Conservation (phyloP, 1,284 basidiomycete genomes). For the Ustilago lituana region DNA sequence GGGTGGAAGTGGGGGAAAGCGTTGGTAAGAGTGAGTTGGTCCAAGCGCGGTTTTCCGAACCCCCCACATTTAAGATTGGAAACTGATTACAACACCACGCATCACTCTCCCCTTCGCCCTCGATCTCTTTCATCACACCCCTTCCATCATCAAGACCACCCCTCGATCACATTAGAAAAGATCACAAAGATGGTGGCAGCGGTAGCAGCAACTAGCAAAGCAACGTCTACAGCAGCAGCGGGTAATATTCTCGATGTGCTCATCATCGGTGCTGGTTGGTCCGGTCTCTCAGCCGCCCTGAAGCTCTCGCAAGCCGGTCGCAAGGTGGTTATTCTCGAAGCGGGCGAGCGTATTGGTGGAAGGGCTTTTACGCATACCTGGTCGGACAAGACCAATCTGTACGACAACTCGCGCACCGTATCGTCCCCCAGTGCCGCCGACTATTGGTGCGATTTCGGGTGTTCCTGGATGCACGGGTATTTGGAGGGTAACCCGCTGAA, state of each 20-base stretch:
- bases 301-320: constrained; percentile 68
- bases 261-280: constrained; percentile 71
- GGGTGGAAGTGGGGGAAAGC: neutral
- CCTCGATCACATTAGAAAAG: too few relatives aligned
- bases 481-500: constrained; percentile 70
- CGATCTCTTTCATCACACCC: neutral
- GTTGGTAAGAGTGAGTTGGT: too few relatives aligned
- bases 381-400: constrained; percentile 36
- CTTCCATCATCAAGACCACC: neutral
- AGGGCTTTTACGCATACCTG: constrained; percentile 69
- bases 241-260: constrained; percentile 66
- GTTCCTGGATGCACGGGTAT: constrained; percentile 71
- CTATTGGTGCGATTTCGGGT: constrained; percentile 62
- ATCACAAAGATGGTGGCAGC: constrained; percentile 10
- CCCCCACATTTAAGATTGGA: neutral
- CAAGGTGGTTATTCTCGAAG: constrained; percentile 70
- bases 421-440: constrained; percentile 4
- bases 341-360: constrained; percentile 70
- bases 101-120: neutral
- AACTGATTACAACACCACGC: constrained; percentile 8
- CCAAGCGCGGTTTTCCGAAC: constrained; percentile 2
- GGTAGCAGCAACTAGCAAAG: constrained; percentile 17
- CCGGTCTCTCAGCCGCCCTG: constrained; percentile 69
- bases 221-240: constrained; percentile 5
- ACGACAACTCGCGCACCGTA: constrained; percentile 36